Conservation (phyloP, 129 eudicot species). For the Centrapalus pauciflorus region DNA sequence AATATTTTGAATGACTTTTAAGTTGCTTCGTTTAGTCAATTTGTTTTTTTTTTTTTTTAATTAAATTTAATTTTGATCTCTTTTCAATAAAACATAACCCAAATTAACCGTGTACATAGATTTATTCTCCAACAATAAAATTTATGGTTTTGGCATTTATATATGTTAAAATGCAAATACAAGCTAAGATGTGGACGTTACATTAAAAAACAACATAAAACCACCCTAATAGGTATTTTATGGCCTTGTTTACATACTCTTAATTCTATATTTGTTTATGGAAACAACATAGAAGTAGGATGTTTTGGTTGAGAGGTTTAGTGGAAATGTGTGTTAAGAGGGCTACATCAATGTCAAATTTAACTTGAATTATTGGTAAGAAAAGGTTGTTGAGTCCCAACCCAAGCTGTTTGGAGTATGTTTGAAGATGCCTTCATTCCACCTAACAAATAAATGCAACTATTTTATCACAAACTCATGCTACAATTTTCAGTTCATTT, state of each 20-base stretch:
- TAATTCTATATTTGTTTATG: no score
- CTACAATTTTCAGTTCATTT: background rate
- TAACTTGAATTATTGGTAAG: slow-evolving; percentile 31
- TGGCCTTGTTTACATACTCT: background rate
- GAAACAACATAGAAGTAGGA: background rate
- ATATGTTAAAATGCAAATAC: no score
- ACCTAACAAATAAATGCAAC: slow-evolving; percentile 22
- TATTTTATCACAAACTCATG: background rate
- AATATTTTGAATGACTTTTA: no score
- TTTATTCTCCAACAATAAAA: background rate
- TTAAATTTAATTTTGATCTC: no score
- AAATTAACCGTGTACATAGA: no score
- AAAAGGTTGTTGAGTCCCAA: slow-evolving; percentile 27
- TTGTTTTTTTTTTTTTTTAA: no score
- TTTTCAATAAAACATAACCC: no score
- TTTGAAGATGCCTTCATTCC: slow-evolving; percentile 34
- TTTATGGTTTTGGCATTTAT: no score
- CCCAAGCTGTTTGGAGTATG: slow-evolving; percentile 35
- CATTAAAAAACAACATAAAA: background rate
- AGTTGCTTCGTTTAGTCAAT: no score
- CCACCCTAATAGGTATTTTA: background rate
- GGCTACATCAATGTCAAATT: slow-evolving; percentile 23
- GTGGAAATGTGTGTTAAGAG: slow-evolving; percentile 18
- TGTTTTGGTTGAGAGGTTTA: background rate
- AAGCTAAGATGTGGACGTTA: background rate